Base-by-base conservation (phyloP, 1,284 basidiomycete species). In the Ganoderma sinense region DNA sequence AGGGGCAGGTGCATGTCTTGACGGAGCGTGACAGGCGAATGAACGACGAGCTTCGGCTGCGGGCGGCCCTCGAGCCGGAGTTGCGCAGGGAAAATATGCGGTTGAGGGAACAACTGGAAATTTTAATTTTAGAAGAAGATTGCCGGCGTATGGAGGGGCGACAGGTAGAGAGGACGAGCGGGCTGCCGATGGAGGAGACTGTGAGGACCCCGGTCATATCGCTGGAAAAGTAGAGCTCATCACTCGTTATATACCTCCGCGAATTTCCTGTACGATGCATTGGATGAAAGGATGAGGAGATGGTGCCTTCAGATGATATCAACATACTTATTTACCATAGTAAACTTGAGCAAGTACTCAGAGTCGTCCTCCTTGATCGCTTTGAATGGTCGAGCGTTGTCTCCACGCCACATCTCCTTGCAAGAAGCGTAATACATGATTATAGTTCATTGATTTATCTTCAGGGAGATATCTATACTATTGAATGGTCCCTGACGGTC, bases 1-100 rank as follows among this genome's bases (percentile, higher is more conserved):
- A 83, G 67, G 80, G 76, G 26, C 75, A 86, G 62, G 80, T 86
- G 2, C 77, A 81, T 14, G 83, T 92, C 69, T 70, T 89, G 41
- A 81, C 84, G 70, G 84, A 86, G 77, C 87, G 87, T 75, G 89
- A 90, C 67, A 70, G 76, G 55, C 81, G 86, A 67, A 91, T 88
- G 41, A 84, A 89, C 71, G 91, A 92, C 64, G 86, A 87, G 2
- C 77, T 92, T 18, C 80, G 91, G 23, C 76, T 80, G 68, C 82
- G 84, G 14, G 90, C 91, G 4, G 89, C 88, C 2, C 84, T 87
- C 71, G 82, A 84, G 59, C 86, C 87, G 23, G 78, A 80, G 70
- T 60, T 82, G 26, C 59, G 75, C 40, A 72, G 67, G 40, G 78
- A 80, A 62, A 78, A 78, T 59, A 68, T 70, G 60, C 71, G 71